These are phyloP conservation scores for Bretschneidera sinensis DNA, from an alignment of 345 rosid species.

Conservation along the genomic window DNA sequence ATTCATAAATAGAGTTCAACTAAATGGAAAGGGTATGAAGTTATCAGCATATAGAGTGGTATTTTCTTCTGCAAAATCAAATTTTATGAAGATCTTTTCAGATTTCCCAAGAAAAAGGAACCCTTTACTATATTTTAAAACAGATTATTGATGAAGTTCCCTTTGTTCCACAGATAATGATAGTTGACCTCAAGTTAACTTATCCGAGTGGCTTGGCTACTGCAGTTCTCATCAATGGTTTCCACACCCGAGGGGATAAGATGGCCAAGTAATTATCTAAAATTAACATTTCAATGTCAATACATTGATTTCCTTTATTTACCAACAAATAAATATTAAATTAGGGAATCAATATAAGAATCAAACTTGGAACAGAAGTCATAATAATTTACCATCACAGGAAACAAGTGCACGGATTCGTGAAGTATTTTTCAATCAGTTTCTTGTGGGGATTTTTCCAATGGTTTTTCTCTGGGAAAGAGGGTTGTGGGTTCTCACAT, in stretches of 20 bases:
- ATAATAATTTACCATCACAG: constrained; percentile 27
- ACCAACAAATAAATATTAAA: too few relatives aligned
- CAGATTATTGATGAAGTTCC: background rate
- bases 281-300: background rate
- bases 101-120: too few relatives aligned
- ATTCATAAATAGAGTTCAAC: too few relatives aligned
- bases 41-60: too few relatives aligned
- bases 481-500: constrained; percentile 67
- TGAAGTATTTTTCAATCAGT: constrained; percentile 65
- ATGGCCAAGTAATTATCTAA: constrained; percentile 49
- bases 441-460: constrained; percentile 92
- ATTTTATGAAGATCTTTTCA: too few relatives aligned
- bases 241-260: constrained; percentile 76
- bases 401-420: constrained; percentile 71
- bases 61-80: too few relatives aligned
- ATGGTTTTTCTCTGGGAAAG: constrained; percentile 75
- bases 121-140: too few relatives aligned
- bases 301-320: too few relatives aligned
- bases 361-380: background rate
- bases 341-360: background rate
- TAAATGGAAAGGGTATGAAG: too few relatives aligned
- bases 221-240: constrained; percentile 94
- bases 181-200: constrained; percentile 73
- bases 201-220: constrained; percentile 95
- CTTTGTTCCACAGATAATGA: constrained; percentile 51